These are phyloP conservation scores for Lentinula sp. DNA, from an alignment of 768 basidiomycete genomes.

Conservation along the genomic window DNA sequence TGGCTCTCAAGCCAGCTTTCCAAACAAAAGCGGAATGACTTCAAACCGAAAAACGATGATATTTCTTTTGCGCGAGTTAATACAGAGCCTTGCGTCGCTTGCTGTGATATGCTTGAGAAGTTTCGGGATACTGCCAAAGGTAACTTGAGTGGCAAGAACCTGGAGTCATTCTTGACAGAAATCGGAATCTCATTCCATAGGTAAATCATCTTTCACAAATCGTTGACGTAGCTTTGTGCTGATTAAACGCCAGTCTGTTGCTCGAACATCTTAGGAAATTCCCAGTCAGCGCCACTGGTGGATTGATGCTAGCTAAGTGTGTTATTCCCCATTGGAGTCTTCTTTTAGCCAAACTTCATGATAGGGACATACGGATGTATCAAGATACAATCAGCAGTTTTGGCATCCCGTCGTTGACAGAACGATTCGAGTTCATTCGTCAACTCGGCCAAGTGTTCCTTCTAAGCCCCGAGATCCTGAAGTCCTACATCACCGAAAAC, in stretches of 20 bases:
- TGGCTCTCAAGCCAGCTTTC: conserved; percentile 75
- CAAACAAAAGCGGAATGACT: conserved; percentile 95
- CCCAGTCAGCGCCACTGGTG: conserved; percentile 94
- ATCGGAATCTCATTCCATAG: conserved; percentile 93
- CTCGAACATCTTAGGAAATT: conserved; percentile 95
- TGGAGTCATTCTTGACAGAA: conserved; percentile 88
- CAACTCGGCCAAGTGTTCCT: conserved; percentile 97
- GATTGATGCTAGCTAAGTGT: conserved; percentile 96
- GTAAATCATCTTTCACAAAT: conserved; percentile 25
- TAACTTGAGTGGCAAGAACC: conserved; percentile 86
- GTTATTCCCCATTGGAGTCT: conserved; percentile 17
- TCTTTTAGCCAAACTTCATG: background rate
- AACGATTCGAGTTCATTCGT: conserved; percentile 96
- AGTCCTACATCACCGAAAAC: conserved; percentile 91
- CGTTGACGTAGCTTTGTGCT: background rate
- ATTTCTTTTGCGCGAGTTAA: conserved; percentile 90
- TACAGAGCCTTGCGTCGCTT: conserved; percentile 85
- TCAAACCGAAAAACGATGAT: conserved; percentile 96
- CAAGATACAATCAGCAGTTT: conserved; percentile 88
- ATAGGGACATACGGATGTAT: conserved; percentile 92
- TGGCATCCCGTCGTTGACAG: conserved; percentile 74
- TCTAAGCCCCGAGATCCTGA: conserved; percentile 90
- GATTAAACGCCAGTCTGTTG: conserved; percentile 53
- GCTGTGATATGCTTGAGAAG: conserved; percentile 81
- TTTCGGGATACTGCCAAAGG: conserved; percentile 71